These are phyloP conservation scores for Pinus albicaulis DNA, from an alignment of 75 land plant genomes.

Conservation along the genomic window DNA sequence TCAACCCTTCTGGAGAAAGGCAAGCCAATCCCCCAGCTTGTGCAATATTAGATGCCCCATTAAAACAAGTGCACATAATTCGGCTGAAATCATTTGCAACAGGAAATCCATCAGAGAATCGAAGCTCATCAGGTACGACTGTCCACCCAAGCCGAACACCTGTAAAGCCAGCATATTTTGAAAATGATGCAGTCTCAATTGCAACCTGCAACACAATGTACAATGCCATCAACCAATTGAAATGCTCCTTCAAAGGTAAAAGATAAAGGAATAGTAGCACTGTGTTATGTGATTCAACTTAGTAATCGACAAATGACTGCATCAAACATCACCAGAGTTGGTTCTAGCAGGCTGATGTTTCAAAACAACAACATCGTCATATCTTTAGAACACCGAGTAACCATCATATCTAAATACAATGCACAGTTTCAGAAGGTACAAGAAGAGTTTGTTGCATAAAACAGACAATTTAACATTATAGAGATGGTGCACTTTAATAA, in stretches of 20 bases:
- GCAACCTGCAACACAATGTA: constrained; percentile 56
- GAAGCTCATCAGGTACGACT: constrained; percentile 76
- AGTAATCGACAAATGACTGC: too few relatives aligned
- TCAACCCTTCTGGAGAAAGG: constrained; percentile 77
- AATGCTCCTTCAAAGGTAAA: too few relatives aligned
- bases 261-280: too few relatives aligned
- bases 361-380: background rate
- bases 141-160: constrained; percentile 98
- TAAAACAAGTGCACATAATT: constrained; percentile 88
- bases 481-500: too few relatives aligned
- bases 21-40: constrained; percentile 96
- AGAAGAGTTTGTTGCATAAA: too few relatives aligned
- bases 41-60: constrained; percentile 89
- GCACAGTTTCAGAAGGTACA: too few relatives aligned
- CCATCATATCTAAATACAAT: background rate
- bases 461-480: too few relatives aligned
- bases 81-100: constrained; percentile 91
- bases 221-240: background rate
- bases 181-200: constrained; percentile 86
- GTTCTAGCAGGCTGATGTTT: background rate
- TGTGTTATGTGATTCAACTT: background rate
- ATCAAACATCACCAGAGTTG: background rate
- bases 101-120: constrained; percentile 84
- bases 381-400: background rate
- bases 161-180: constrained; percentile 96